A percentile compares a stretch with the other conserved stretches of the same genome.
phyloP scores from a whole-genome alignment of 441 rosid genomes.

The Capsella rubella region DNA sequence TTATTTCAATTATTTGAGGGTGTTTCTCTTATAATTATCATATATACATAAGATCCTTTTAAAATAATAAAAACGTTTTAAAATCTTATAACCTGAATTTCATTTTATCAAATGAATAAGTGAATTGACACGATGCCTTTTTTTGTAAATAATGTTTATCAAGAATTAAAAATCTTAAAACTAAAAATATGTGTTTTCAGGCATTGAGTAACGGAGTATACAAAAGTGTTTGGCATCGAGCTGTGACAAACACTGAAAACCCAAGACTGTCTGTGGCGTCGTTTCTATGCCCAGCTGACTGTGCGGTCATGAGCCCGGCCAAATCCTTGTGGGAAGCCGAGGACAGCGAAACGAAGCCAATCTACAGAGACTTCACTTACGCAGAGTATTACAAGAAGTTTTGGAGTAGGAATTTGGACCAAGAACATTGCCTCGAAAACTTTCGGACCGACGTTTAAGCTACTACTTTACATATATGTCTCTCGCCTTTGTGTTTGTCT shows the following conservation, averaged over 20 bases:
- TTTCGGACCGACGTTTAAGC: conserved; percentile 51
- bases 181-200: conserved; percentile 41
- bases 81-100: no score
- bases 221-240: conserved; percentile 74
- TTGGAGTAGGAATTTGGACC: conserved; percentile 71
- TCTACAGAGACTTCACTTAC: conserved; percentile 64
- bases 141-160: neutral
- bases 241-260: conserved; percentile 53
- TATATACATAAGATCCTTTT: no score
- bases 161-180: neutral
- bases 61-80: no score
- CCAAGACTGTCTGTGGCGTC: conserved; percentile 65
- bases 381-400: conserved; percentile 69
- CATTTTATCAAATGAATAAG: no score
- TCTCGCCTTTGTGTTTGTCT: neutral
- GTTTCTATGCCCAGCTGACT: conserved; percentile 57
- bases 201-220: conserved; percentile 72
- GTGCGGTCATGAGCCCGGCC: conserved; percentile 60
- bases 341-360: conserved; percentile 45
- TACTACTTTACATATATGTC: neutral
- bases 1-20: no score
- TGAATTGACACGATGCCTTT: no score
- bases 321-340: conserved; percentile 37
- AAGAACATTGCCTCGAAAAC: conserved; percentile 67
- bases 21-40: no score